A percentile compares a stretch with the other conserved stretches of the same genome.
phyloP scores from a whole-genome alignment of 2,329 filamentous ascomycete genomes.

The Colletotrichum ledebouriae region DNA sequence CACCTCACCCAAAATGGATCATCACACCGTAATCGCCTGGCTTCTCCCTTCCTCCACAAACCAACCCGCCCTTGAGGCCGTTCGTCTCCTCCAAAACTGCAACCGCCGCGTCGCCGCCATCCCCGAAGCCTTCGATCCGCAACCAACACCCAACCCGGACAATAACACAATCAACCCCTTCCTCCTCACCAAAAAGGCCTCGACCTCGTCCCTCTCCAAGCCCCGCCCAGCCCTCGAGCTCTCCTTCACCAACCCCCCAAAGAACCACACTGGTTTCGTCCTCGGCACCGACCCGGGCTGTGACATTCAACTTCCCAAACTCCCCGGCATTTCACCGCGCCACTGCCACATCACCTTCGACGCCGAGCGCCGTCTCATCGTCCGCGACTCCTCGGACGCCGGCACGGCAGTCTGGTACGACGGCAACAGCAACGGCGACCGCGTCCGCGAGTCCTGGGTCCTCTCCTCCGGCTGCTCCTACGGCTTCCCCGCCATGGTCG shows the following conservation, averaged over 20 bases:
- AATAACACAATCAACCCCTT: conserved; percentile 36
- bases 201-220: conserved; percentile 2
- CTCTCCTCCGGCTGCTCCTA: conserved; percentile 50
- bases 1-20: conserved; percentile 20
- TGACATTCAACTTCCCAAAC: conserved; percentile 54
- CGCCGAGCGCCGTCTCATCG: conserved; percentile 53
- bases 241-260: conserved; percentile 52
- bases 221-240: conserved; percentile 51
- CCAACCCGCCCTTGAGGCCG: conserved; percentile 38
- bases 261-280: conserved; percentile 53
- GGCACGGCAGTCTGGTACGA: conserved; percentile 60
- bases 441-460: conserved; percentile 53
- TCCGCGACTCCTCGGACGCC: conserved; percentile 54
- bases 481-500: conserved; percentile 52
- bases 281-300: conserved; percentile 55
- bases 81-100: conserved; percentile 37
- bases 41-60: conserved; percentile 41
- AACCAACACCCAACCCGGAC: conserved; percentile 21
- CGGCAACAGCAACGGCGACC: conserved; percentile 55
- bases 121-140: conserved; percentile 29
- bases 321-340: conserved; percentile 51
- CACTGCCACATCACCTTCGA: conserved; percentile 58
- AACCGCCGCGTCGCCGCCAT: conserved; percentile 33
- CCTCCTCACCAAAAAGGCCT: conserved; percentile 19
- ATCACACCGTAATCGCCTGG: conserved; percentile 42